A percentile compares a stretch with the other conserved stretches of the same genome.
These are phyloP conservation scores for Colletotrichum navitas DNA, from an alignment of 2,329 filamentous ascomycete genomes.

Conservation along the genomic window DNA sequence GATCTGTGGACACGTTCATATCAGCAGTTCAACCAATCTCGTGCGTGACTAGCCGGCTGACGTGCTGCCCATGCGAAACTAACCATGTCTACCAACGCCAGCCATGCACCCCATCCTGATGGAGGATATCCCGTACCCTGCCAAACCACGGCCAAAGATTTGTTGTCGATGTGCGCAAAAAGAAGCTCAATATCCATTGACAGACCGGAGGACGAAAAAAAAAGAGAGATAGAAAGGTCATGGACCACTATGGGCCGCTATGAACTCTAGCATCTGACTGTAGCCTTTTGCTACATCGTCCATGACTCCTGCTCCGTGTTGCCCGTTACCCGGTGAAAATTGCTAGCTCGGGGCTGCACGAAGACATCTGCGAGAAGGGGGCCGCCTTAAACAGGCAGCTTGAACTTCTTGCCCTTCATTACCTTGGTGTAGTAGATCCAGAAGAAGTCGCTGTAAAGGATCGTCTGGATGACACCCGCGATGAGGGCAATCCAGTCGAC, in stretches of 20 bases:
- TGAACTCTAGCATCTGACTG: conserved; percentile 1
- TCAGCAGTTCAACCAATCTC: conserved; percentile 32
- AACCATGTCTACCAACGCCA: conserved; percentile 42
- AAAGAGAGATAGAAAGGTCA: conserved; percentile 4
- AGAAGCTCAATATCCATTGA: conserved; percentile 1
- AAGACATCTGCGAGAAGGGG: neutral
- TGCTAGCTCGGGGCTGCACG: neutral
- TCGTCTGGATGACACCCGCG: conserved; percentile 91
- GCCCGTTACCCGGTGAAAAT: neutral
- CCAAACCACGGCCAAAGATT: conserved; percentile 12
- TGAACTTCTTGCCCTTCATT: conserved; percentile 89
- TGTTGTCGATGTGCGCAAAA: conserved; percentile 7
- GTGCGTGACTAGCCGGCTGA: conserved; percentile 14
- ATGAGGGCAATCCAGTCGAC: conserved; percentile 88
- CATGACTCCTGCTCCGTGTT: conserved; percentile 14
- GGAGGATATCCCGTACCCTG: conserved; percentile 34
- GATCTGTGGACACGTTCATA: conserved; percentile 16
- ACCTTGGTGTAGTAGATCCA: conserved; percentile 99
- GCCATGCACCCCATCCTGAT: conserved; percentile 39
- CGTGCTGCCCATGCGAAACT: conserved; percentile 35
- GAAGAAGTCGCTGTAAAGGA: conserved; percentile 99
- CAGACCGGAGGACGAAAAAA: conserved; percentile 17
- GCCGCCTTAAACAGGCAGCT: conserved; percentile 77
- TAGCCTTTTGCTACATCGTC: neutral
- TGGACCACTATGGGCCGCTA: conserved; percentile 14